A percentile compares a stretch with the other conserved stretches of the same genome.
phyloP scores from a whole-genome alignment of 2,329 filamentous ascomycete species.

The Intubia oerlemansii region DNA sequence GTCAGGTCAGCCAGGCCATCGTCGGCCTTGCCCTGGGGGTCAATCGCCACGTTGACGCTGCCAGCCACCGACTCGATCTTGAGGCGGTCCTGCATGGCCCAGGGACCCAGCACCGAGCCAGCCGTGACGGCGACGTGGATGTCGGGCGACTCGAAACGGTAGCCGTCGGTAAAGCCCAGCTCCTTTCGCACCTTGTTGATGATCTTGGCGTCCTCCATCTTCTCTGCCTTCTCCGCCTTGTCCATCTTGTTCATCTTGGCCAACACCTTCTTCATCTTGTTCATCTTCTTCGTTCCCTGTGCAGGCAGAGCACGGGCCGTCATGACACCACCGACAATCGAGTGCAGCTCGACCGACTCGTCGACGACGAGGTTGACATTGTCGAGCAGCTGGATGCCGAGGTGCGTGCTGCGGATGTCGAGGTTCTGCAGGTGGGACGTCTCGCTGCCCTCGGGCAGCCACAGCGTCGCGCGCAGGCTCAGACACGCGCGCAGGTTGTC shows the following conservation, averaged over 20 bases:
- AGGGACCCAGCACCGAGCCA: slow-evolving; percentile 23
- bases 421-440: slow-evolving; percentile 15
- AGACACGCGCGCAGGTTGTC: too few species aligned
- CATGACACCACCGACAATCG: slow-evolving; percentile 18
- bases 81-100: slow-evolving; percentile 28
- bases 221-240: too few species aligned
- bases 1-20: slow-evolving; percentile 19
- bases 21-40: slow-evolving; percentile 8
- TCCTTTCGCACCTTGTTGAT: too few species aligned
- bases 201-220: not conserved
- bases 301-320: slow-evolving; percentile 12
- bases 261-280: too few species aligned
- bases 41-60: slow-evolving; percentile 17
- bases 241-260: not conserved
- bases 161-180: slow-evolving; percentile 11
- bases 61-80: slow-evolving; percentile 23
- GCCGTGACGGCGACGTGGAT: slow-evolving; percentile 21
- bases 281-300: not conserved
- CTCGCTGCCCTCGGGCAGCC: slow-evolving; percentile 17
- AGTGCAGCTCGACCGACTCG: slow-evolving; percentile 13
- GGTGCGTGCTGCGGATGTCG: slow-evolving; percentile 15
- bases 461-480: slow-evolving; percentile 24
- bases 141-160: slow-evolving; percentile 20
- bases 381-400: slow-evolving; percentile 19
- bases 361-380: slow-evolving; percentile 17